Evolutionary conservation across 208 protist genomes (phyloP).

Genomic region (Leishmania mexicana): DNA sequence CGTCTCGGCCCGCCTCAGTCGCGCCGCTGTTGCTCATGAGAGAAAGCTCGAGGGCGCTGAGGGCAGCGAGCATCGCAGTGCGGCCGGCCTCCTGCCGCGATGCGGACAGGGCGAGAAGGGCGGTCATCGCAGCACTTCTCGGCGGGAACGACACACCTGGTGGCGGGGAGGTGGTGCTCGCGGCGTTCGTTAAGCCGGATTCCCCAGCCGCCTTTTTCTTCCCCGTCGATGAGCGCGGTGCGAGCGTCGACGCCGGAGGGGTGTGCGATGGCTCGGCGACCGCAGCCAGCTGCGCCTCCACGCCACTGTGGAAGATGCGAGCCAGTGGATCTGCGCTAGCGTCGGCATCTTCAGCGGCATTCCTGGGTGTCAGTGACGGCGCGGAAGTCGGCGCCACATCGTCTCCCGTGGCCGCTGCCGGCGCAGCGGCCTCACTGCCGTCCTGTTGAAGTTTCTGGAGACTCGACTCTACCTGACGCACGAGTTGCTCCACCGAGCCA

Average conservation of each 20-base stretch:
- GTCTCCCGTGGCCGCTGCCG: neutral
- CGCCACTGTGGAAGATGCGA: slow-evolving; percentile 18
- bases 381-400: neutral
- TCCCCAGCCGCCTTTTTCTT: neutral
- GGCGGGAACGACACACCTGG: neutral
- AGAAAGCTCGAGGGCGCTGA: slow-evolving; percentile 11
- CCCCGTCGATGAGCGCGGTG: neutral
- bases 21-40: neutral
- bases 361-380: neutral
- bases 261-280: slow-evolving; percentile 7
- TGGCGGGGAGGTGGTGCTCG: neutral
- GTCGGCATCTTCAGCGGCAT: neutral
- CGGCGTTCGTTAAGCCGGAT: too few relatives aligned
- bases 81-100: slow-evolving; percentile 9
- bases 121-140: slow-evolving; percentile 3
- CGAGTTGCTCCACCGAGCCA: neutral
- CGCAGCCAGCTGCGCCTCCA: slow-evolving; percentile 25
- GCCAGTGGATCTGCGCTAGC: slow-evolving; percentile 8
- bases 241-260: neutral
- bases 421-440: neutral
- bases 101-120: slow-evolving; percentile 16
- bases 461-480: slow-evolving; percentile 24
- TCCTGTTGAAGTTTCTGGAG: slow-evolving; percentile 1
- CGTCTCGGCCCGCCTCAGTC: neutral
- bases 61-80: slow-evolving; percentile 23